These are phyloP conservation scores for Metschnikowia peoriensis DNA, from an alignment of 805 yeast genomes.

Conservation along the genomic window DNA sequence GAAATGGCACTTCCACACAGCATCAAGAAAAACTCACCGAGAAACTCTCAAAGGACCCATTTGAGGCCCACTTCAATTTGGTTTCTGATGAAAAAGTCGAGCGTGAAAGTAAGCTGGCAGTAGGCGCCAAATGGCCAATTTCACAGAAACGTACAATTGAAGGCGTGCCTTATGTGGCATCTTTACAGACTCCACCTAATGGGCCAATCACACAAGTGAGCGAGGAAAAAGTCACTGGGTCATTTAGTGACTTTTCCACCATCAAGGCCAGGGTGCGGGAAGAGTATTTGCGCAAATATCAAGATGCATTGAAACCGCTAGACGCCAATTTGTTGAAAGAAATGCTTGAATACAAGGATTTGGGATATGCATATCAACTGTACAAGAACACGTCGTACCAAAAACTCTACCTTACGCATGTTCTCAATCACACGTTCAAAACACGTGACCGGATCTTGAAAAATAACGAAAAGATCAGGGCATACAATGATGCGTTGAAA, in stretches of 20 bases:
- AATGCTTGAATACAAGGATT: slow-evolving; percentile 70
- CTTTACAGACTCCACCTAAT: slow-evolving; percentile 36
- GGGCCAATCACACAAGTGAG: slow-evolving; percentile 14
- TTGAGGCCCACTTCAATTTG: slow-evolving; percentile 69
- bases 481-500: slow-evolving; percentile 40
- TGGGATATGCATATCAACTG: slow-evolving; percentile 56
- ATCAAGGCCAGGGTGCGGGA: slow-evolving; percentile 29
- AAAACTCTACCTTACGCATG: slow-evolving; percentile 66
- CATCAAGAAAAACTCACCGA: neutral
- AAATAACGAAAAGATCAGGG: slow-evolving; percentile 59
- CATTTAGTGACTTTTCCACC: slow-evolving; percentile 13
- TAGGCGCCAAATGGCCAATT: slow-evolving; percentile 30
- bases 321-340: slow-evolving; percentile 60
- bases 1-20: neutral
- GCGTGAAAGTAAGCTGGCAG: slow-evolving; percentile 21
- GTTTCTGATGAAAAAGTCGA: slow-evolving; percentile 39
- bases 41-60: slow-evolving; percentile 56
- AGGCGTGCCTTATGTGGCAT: slow-evolving; percentile 26
- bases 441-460: slow-evolving; percentile 83
- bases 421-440: slow-evolving; percentile 77
- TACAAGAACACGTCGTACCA: slow-evolving; percentile 55
- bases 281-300: slow-evolving; percentile 19
- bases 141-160: slow-evolving; percentile 18
- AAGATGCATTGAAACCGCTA: slow-evolving; percentile 23
- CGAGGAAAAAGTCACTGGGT: slow-evolving; percentile 10